Evolutionary conservation across 768 basidiomycete genomes (phyloP), one percentile per base, ranked within the genome.

Genomic region (Leccinum imitatum): DNA sequence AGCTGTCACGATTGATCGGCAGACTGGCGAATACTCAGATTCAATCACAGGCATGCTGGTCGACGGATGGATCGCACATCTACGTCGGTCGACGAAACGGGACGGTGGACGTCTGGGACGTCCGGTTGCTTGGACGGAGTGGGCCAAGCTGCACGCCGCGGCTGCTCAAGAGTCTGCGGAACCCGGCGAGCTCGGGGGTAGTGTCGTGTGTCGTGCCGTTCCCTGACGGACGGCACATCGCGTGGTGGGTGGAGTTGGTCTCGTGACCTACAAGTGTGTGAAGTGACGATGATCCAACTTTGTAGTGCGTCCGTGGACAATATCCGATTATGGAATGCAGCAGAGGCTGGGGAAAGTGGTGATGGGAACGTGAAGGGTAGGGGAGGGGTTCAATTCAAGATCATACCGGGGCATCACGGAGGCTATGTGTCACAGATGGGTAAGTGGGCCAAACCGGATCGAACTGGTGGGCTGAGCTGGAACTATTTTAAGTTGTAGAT

Each of bases 321-420:
- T 69, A 84, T 98, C 62, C 84, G 96, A 13, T 74, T 98, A 41
- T 98, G 95, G 95, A 94, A 98, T 65, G 89, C 91, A 13, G 84
- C 87, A 13, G 91, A 93, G 58, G 86, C 86, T 27, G 84, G 82
- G 39, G 87, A 90, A 67, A 72, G 78, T 13, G 92, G 78, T 13
- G 92, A 94, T 63, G 79, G 80, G 17, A 81, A 72, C 53, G 84
- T 84, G 57, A 86, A 82, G 69, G 75, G 78, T 59, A 86, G 80
- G 72, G 84, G 87, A 58, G 86, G 87, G 8, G 87, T 89, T 17
- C 92, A 87, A 57, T 98, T 96, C 81, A 95, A 93, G 77, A 95
- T 98, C 61, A 90, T 98, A 39, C 89, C 94, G 11, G 96, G 95
- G 0, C 96, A 97, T 76, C 93, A 97, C 75, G 95, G 95, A 39